phyloP scores from a whole-genome alignment of 805 yeast genomes.

The Wickerhamomyces bovis region DNA sequence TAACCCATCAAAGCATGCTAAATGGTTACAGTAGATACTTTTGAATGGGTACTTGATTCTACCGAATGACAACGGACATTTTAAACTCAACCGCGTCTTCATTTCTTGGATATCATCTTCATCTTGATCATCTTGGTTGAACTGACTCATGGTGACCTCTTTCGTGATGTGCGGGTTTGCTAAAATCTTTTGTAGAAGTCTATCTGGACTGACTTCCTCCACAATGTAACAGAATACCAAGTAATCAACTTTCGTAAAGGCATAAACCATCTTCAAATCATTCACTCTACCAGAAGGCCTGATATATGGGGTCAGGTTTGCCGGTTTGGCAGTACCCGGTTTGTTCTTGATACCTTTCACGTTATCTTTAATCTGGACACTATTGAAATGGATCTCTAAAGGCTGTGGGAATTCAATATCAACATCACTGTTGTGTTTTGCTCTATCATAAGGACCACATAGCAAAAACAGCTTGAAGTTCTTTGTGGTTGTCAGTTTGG shows the following conservation, averaged over 20 bases:
- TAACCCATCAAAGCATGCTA: constrained; percentile 83
- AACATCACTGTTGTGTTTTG: constrained; percentile 24
- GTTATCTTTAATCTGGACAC: constrained; percentile 40
- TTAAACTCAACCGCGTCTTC: constrained; percentile 58
- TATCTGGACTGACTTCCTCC: constrained; percentile 36
- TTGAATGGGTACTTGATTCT: constrained; percentile 69
- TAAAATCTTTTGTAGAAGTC: constrained; percentile 35
- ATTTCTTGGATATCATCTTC: constrained; percentile 72
- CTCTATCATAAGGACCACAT: constrained; percentile 40
- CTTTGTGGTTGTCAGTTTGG: constrained; percentile 27
- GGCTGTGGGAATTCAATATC: constrained; percentile 64
- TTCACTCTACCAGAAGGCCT: constrained; percentile 30
- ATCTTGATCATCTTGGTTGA: constrained; percentile 40
- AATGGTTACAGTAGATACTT: constrained; percentile 66
- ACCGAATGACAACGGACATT: constrained; percentile 73
- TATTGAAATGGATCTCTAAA: constrained; percentile 61
- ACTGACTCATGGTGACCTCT: constrained; percentile 42
- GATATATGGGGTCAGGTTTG: constrained; percentile 58
- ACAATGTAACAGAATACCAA: constrained; percentile 56
- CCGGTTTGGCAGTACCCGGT: constrained; percentile 78
- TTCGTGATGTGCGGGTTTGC: constrained; percentile 47
- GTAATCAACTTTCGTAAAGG: constrained; percentile 46
- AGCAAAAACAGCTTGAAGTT: constrained; percentile 42
- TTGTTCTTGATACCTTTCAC: constrained; percentile 72
- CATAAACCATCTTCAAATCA: constrained; percentile 48